phyloP scores from a whole-genome alignment of 805 yeast genomes.

The Schizosaccharomyces pombe region DNA sequence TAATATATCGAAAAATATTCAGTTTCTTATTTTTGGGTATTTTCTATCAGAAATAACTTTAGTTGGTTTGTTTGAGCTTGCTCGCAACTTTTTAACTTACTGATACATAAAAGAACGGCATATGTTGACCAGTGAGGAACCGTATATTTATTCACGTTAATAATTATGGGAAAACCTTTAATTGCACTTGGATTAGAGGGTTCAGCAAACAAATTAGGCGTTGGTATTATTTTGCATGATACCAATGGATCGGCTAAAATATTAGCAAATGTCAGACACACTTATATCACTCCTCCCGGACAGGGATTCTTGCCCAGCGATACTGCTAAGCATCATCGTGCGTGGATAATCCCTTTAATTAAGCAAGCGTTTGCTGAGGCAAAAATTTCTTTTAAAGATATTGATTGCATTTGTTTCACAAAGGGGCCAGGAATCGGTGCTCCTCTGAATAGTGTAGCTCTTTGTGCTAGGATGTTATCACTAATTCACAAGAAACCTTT shows the following conservation, averaged over 20 bases:
- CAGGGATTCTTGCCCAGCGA: conserved; percentile 94
- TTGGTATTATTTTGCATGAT: conserved; percentile 66
- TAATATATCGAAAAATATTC: too few relatives aligned
- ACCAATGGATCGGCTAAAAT: conserved; percentile 39
- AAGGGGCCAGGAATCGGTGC: conserved; percentile 95
- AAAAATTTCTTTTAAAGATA: conserved; percentile 17
- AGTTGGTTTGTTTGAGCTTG: too few relatives aligned
- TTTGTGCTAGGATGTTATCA: conserved; percentile 71
- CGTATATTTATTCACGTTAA: not conserved
- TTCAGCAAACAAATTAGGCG: conserved; percentile 88
- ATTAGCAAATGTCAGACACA: conserved; percentile 76
- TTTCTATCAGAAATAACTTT: too few relatives aligned
- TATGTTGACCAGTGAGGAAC: too few relatives aligned
- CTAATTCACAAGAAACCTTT: conserved; percentile 64
- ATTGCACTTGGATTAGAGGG: conserved; percentile 86
- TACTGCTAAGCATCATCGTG: conserved; percentile 86
- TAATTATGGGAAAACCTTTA: too few relatives aligned
- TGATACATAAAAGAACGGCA: too few relatives aligned
- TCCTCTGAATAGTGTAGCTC: conserved; percentile 75
- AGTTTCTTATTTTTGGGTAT: too few relatives aligned
- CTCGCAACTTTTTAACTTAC: too few relatives aligned
- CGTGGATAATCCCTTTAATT: conserved; percentile 71
- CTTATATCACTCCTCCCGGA: conserved; percentile 91
- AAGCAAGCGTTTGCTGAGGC: conserved; percentile 44
- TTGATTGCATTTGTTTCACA: conserved; percentile 58